Percentiles rank a stretch among this genome's conserved stretches.
These are phyloP conservation scores for Teratosphaeria destructans DNA, from an alignment of 2,329 filamentous ascomycete species.

Conservation along the genomic window DNA sequence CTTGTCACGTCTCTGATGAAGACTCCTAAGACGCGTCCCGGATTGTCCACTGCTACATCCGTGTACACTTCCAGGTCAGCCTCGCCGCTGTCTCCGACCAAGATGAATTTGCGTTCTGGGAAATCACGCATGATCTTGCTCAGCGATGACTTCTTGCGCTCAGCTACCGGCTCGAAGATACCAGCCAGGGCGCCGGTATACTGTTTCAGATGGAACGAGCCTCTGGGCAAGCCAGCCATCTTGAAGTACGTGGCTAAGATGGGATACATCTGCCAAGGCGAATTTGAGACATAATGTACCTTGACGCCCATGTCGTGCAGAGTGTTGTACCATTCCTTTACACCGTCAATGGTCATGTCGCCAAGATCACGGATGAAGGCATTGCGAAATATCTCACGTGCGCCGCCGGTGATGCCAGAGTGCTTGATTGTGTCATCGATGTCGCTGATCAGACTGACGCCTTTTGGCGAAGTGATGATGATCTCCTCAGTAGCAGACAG, in stretches of 20 bases:
- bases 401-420: slow-evolving; percentile 77
- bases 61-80: slow-evolving; percentile 96
- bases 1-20: slow-evolving; percentile 97
- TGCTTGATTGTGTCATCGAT: slow-evolving; percentile 97
- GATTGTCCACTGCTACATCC: slow-evolving; percentile 76
- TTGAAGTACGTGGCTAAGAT: slow-evolving; percentile 79
- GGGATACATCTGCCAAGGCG: slow-evolving; percentile 94
- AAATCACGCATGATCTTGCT: slow-evolving; percentile 83
- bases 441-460: slow-evolving; percentile 90
- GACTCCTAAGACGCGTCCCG: slow-evolving; percentile 70
- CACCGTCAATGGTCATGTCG: slow-evolving; percentile 75
- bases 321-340: slow-evolving; percentile 76
- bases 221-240: slow-evolving; percentile 66
- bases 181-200: slow-evolving; percentile 96
- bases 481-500: slow-evolving; percentile 74
- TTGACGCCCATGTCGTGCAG: slow-evolving; percentile 72
- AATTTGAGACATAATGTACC: slow-evolving; percentile 98
- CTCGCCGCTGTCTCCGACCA: slow-evolving; percentile 93
- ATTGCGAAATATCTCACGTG: slow-evolving; percentile 91
- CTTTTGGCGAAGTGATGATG: slow-evolving; percentile 62
- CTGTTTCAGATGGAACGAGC: slow-evolving; percentile 90
- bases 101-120: slow-evolving; percentile 74
- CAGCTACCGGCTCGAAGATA: slow-evolving; percentile 93
- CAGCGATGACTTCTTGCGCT: slow-evolving; percentile 81
- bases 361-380: slow-evolving; percentile 80